phyloP scores from a whole-genome alignment of 177 flowering plant genomes.

The Tripterygium wilfordii region DNA sequence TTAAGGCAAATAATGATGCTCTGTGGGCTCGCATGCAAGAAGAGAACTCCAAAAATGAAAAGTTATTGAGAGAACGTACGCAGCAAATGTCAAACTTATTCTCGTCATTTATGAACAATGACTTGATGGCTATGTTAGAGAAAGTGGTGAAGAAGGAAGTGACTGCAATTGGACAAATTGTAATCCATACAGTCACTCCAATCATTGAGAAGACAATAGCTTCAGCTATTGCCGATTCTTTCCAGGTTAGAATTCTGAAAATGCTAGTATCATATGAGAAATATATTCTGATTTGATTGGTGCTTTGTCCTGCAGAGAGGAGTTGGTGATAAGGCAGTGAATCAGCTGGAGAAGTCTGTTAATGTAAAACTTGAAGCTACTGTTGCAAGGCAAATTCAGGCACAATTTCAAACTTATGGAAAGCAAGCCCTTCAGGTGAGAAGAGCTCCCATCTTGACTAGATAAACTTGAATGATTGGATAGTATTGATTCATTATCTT shows the following conservation, averaged over 20 bases:
- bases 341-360: conserved; percentile 81
- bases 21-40: conserved; percentile 88
- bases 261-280: too few relatives aligned
- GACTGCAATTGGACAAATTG: conserved; percentile 59
- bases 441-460: not conserved
- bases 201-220: conserved; percentile 69
- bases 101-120: too few relatives aligned
- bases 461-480: too few relatives aligned
- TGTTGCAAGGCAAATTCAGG: conserved; percentile 88
- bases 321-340: conserved; percentile 84
- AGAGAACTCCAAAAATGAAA: conserved; percentile 77
- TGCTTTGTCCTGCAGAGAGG: conserved; percentile 90
- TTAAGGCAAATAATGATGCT: conserved; percentile 80
- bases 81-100: conserved; percentile 57
- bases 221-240: conserved; percentile 60
- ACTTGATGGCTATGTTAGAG: conserved; percentile 61
- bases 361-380: conserved; percentile 76
- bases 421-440: conserved; percentile 79
- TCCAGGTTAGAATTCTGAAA: conserved; percentile 57
- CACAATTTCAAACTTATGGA: conserved; percentile 91
- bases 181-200: conserved; percentile 64
- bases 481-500: too few relatives aligned
- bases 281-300: too few relatives aligned
- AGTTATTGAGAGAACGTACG: conserved; percentile 46
- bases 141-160: conserved; percentile 77